Base-by-base conservation (phyloP, 1,139 yeast species). In the Saccharomyces pastorianus region DNA sequence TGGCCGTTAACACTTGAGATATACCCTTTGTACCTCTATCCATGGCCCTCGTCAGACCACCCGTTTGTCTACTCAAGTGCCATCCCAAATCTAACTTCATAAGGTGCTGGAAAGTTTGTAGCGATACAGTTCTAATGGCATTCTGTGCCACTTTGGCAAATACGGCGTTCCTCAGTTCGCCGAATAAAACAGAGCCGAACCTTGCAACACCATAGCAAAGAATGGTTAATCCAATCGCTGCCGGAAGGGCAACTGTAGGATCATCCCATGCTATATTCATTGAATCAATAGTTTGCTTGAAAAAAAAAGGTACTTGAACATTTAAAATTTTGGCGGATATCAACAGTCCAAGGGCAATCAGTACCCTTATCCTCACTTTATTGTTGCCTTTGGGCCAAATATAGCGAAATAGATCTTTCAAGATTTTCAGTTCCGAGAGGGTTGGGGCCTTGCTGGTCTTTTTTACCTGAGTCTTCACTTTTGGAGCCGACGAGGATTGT, bases 11-110 rank as follows among this genome's bases (percentile, higher is more conserved):
- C 5, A 93, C 97, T 65, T 87, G 91, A 26, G 96, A 85, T 53
- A 93, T 93, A 72, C 99, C 99, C 64, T 93, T 93, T 1, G 98
- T 93, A 68, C 99, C 99, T 62, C 99, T 77, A 66, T 93, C 99
- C 64, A 93, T 93, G 1, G 99, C 98, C 58, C 99, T 76, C 0
- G 97, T 93, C 49, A 93, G 73, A 0, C 96, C 98, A 61, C 99
- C 99, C 0, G 99, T 95, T 69, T 95, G 98, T 62, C 91, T 78
- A 7, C 95, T 79, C 52, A 93, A 73, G 70, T 93, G 99, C 78
- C 93, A 93, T 20, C 90, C 88, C 52, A 91, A 74, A 71, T 93
- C 99, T 72, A 93, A 78, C 62, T 83, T 83, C 68, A 93, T 77
- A 55, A 93, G 74, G 70, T 91, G 98, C 50, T 76, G 77, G 69